Conservation (phyloP, 2,329 filamentous ascomycete species). For the Xylaria sp. region DNA sequence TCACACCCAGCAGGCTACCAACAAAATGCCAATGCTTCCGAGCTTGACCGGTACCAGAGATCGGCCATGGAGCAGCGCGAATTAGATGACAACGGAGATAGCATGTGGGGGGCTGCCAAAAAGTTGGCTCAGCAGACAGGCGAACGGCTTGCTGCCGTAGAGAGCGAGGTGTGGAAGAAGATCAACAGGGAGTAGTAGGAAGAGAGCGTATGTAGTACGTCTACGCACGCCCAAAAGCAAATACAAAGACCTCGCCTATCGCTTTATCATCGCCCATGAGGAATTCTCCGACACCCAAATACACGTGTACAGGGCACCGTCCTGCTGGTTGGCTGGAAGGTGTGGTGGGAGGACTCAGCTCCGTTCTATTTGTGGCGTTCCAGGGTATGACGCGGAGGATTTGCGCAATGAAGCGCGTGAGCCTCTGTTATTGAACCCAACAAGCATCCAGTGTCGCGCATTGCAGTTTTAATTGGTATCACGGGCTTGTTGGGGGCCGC, state of each 20-base stretch:
- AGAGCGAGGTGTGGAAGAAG: slow-evolving; percentile 70
- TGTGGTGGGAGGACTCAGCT: slow-evolving; percentile 37
- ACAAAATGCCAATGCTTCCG: slow-evolving; percentile 64
- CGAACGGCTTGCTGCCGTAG: slow-evolving; percentile 66
- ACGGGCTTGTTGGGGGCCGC: slow-evolving; percentile 26
- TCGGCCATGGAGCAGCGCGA: slow-evolving; percentile 53
- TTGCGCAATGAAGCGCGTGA: slow-evolving; percentile 27
- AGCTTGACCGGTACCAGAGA: slow-evolving; percentile 60
- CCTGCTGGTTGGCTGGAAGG: slow-evolving; percentile 35
- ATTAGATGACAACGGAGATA: slow-evolving; percentile 46
- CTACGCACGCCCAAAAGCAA: slow-evolving; percentile 3
- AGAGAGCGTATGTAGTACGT: slow-evolving; percentile 11
- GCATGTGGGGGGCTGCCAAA: slow-evolving; percentile 67
- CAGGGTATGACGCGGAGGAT: slow-evolving; percentile 32
- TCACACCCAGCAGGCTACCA: slow-evolving; percentile 66
- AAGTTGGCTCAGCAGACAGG: slow-evolving; percentile 68
- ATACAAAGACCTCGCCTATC: slow-evolving; percentile 22
- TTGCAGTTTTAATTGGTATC: slow-evolving; percentile 30
- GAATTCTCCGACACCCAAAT: slow-evolving; percentile 28
- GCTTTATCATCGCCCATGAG: slow-evolving; percentile 26
- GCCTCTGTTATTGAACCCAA: slow-evolving; percentile 21
- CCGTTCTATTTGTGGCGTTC: slow-evolving; percentile 39
- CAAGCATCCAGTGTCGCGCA: slow-evolving; percentile 20
- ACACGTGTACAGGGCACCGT: slow-evolving; percentile 15
- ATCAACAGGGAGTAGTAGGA: slow-evolving; percentile 65